Evolutionary conservation across 176 grass and related monocot genomes (phyloP).

Genomic region (Oryza coarctata): DNA sequence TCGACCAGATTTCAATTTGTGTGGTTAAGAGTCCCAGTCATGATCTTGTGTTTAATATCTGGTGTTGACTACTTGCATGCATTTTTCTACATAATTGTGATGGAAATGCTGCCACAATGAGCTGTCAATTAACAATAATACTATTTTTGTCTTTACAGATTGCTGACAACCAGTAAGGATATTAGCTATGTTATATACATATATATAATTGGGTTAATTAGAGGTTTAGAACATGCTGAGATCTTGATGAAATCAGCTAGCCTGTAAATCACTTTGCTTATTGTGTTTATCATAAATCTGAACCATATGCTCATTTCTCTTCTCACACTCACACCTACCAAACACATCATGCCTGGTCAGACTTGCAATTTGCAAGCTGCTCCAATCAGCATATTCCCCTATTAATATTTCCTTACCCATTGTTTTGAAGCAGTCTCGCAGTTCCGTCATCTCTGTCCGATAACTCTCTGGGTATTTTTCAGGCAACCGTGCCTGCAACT

Average conservation of each 20-base stretch:
- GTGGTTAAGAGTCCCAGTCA: not conserved
- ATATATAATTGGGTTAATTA: not conserved
- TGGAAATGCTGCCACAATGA: slow-evolving; percentile 10
- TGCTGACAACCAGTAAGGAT: not conserved
- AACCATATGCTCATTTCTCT: not conserved
- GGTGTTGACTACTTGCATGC: not conserved
- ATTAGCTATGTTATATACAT: not conserved
- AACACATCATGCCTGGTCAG: not conserved
- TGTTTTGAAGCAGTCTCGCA: not conserved
- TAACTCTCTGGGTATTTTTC: not conserved
- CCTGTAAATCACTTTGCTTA: not conserved
- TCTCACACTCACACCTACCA: not conserved
- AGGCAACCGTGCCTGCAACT: not conserved
- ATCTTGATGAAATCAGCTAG: not conserved
- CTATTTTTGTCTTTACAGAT: not conserved
- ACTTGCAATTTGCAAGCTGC: not conserved
- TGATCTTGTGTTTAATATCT: not conserved
- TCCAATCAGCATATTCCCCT: not conserved
- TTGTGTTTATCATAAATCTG: not conserved
- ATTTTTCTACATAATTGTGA: not conserved
- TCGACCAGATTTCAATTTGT: not conserved
- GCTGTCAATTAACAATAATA: not conserved
- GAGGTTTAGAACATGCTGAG: not conserved
- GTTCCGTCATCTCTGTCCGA: not conserved
- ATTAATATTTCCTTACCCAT: not conserved